A percentile compares a stretch with the other conserved stretches of the same genome.
These are phyloP conservation scores for Neophaeococcomyces mojaviensis DNA, from an alignment of 2,329 filamentous ascomycete species.

Conservation along the genomic window DNA sequence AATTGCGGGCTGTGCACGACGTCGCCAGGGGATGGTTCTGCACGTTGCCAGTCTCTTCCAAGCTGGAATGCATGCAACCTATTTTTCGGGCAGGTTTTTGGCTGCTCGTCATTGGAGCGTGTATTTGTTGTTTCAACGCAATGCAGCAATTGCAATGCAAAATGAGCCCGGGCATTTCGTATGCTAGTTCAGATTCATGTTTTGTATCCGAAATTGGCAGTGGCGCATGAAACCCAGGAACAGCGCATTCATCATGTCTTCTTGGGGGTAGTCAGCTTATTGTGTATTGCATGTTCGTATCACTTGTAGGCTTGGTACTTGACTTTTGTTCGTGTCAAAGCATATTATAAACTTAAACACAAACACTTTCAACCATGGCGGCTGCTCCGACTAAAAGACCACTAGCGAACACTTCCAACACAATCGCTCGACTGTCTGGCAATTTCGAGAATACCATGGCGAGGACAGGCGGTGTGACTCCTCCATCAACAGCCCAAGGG, in stretches of 20 bases:
- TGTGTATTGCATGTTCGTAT: conserved; percentile 1
- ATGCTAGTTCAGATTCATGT: too few relatives aligned
- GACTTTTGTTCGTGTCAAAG: conserved; percentile 1
- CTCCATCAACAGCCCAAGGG: conserved; percentile 49
- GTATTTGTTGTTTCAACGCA: too few relatives aligned
- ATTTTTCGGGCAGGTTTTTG: too few relatives aligned
- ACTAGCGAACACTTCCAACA: conserved; percentile 15
- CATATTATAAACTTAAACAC: not conserved
- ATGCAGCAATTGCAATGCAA: too few relatives aligned
- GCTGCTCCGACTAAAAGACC: conserved; percentile 19
- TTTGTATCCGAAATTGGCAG: conserved; percentile 2
- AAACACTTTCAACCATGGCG: conserved; percentile 5
- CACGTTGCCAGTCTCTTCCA: too few relatives aligned
- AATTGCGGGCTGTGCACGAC: too few relatives aligned
- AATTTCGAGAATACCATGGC: conserved; percentile 17
- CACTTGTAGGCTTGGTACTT: conserved; percentile 5
- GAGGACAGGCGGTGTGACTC: conserved; percentile 12
- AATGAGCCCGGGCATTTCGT: too few relatives aligned
- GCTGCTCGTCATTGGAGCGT: too few relatives aligned
- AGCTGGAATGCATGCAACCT: too few relatives aligned
- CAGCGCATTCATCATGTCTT: conserved; percentile 2
- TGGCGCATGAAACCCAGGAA: conserved; percentile 8
- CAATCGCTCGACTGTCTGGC: conserved; percentile 22
- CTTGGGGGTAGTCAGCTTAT: conserved; percentile 3
- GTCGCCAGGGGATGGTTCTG: too few relatives aligned